Evolutionary conservation across 2,329 filamentous ascomycete genomes (phyloP).

Genomic region (Paecilomyces formosus): DNA sequence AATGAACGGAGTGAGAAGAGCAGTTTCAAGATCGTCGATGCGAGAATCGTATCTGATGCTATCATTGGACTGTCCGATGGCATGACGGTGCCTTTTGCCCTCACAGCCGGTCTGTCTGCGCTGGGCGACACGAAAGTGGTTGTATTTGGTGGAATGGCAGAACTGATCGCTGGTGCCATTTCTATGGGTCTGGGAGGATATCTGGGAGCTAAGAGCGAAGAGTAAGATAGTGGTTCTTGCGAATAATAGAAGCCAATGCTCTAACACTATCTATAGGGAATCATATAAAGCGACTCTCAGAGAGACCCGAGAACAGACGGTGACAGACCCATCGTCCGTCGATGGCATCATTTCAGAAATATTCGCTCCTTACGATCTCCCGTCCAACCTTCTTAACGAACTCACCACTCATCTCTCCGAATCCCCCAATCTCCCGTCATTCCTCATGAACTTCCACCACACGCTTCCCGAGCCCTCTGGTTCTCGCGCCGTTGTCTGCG

Average conservation of each 20-base stretch:
- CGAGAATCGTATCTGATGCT: constrained; percentile 45
- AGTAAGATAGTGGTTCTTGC: constrained; percentile 15
- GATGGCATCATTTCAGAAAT: constrained; percentile 27
- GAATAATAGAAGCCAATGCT: not conserved
- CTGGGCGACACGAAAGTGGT: constrained; percentile 60
- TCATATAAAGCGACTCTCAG: constrained; percentile 33
- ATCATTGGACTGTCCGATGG: constrained; percentile 74
- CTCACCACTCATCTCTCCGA: constrained; percentile 27
- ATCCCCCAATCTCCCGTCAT: constrained; percentile 29
- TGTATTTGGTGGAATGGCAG: constrained; percentile 65
- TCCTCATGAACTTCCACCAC: constrained; percentile 37
- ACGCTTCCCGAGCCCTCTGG: constrained; percentile 30
- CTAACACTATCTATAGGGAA: constrained; percentile 16
- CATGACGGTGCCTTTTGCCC: constrained; percentile 70
- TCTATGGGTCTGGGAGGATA: constrained; percentile 72
- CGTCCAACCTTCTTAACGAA: constrained; percentile 24
- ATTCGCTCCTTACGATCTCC: constrained; percentile 32
- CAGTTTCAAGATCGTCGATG: constrained; percentile 22
- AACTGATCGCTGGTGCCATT: constrained; percentile 68
- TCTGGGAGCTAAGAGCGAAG: constrained; percentile 51
- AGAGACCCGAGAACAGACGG: constrained; percentile 24
- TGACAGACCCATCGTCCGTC: constrained; percentile 21
- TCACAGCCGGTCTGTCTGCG: constrained; percentile 61
- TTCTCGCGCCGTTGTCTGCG: constrained; percentile 30
- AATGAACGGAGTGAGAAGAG: constrained; percentile 13